Conservation (phyloP, 2,329 filamentous ascomycete species). For the Ambrosiella cleistominuta region DNA sequence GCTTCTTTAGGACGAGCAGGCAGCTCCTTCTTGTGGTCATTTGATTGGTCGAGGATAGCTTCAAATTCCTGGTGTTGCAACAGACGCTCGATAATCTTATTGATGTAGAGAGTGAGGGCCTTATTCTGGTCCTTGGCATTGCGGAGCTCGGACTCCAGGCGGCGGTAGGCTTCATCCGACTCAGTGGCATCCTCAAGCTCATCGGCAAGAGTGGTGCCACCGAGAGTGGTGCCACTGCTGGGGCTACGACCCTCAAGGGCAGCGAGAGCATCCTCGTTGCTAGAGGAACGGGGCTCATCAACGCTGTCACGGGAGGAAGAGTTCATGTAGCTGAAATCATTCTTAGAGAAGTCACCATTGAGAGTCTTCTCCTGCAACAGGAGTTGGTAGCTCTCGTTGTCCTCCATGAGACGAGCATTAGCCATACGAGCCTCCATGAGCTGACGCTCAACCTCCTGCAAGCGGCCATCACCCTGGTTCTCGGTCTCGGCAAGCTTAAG, state of each 20-base stretch:
- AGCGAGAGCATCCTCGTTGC: slow-evolving; percentile 45
- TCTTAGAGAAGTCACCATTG: slow-evolving; percentile 77
- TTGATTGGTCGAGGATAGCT: slow-evolving; percentile 71
- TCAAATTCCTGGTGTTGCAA: slow-evolving; percentile 92
- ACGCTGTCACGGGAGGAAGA: slow-evolving; percentile 4
- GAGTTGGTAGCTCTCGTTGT: slow-evolving; percentile 95
- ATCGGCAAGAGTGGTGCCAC: slow-evolving; percentile 55
- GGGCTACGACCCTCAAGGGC: slow-evolving; percentile 40
- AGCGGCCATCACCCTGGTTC: slow-evolving; percentile 71
- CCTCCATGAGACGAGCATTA: slow-evolving; percentile 90
- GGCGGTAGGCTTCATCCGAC: slow-evolving; percentile 45
- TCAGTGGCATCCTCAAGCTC: slow-evolving; percentile 59
- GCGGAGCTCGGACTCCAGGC: slow-evolving; percentile 63
- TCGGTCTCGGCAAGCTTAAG: slow-evolving; percentile 91
- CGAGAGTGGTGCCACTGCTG: slow-evolving; percentile 14
- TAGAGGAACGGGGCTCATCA: slow-evolving; percentile 15
- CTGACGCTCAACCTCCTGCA: slow-evolving; percentile 79
- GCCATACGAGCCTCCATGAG: slow-evolving; percentile 88
- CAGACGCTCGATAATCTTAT: slow-evolving; percentile 93
- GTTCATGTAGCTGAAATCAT: slow-evolving; percentile 52
- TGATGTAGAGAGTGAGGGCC: slow-evolving; percentile 91
- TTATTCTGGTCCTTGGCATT: slow-evolving; percentile 86
- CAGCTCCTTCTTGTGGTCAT: slow-evolving; percentile 53
- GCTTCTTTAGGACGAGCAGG: slow-evolving; percentile 42
- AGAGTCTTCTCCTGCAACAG: slow-evolving; percentile 88